Evolutionary conservation across 2,329 filamentous ascomycete species (phyloP).

Genomic region (Pseudogymnoascus sp.): DNA sequence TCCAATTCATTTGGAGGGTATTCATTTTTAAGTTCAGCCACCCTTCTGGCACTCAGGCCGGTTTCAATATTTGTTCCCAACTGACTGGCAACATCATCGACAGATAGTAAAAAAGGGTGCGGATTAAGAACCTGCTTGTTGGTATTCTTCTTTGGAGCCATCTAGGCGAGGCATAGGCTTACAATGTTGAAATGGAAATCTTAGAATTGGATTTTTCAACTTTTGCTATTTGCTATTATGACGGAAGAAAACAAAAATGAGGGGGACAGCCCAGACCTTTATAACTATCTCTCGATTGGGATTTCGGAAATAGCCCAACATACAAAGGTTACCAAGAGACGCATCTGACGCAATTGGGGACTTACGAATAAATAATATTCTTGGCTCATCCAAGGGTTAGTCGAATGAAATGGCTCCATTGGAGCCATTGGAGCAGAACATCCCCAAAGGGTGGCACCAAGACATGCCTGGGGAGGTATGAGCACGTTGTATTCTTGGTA

Average conservation of each 20-base stretch:
- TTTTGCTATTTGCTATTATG: not conserved
- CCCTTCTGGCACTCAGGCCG: constrained; percentile 55
- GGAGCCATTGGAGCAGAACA: not conserved
- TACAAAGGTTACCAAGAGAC: constrained; percentile 1
- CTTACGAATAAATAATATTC: constrained; percentile 6
- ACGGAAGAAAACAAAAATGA: constrained; percentile 2
- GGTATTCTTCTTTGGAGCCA: constrained; percentile 8
- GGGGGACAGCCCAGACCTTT: constrained; percentile 1
- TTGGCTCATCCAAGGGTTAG: not conserved
- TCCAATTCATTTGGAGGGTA: constrained; percentile 66
- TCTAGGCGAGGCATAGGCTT: constrained; percentile 8
- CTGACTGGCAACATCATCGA: constrained; percentile 54
- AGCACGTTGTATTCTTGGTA: constrained; percentile 3
- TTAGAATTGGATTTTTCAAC: not conserved
- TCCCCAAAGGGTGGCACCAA: not conserved
- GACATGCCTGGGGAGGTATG: not conserved
- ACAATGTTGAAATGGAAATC: constrained; percentile 1
- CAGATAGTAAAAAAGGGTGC: constrained; percentile 54
- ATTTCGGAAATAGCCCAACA: not conserved
- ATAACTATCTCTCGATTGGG: constrained; percentile 2
- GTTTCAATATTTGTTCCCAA: constrained; percentile 58
- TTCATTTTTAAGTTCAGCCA: constrained; percentile 47
- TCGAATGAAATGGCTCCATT: not conserved
- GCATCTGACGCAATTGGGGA: constrained; percentile 2
- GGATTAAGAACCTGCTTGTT: constrained; percentile 21